These are phyloP conservation scores for Polytrichum commune DNA, from an alignment of 225 moss, liverwort and hornwort species.

Conservation along the genomic window DNA sequence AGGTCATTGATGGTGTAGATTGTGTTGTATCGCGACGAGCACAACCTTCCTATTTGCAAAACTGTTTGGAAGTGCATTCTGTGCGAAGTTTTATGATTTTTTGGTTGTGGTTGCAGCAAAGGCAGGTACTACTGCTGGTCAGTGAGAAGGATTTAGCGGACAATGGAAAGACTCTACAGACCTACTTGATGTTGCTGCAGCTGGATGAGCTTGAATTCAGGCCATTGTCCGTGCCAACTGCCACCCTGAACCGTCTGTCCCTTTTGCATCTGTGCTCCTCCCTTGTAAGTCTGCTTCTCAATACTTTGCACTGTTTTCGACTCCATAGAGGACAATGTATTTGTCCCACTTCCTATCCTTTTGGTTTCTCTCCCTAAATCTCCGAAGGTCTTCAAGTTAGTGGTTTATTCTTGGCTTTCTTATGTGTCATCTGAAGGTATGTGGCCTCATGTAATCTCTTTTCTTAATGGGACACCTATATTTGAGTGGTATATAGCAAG, in stretches of 20 bases:
- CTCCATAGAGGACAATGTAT: too few species aligned
- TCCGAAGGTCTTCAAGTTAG: too few species aligned
- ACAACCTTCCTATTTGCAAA: neutral
- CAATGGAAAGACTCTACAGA: slow-evolving; percentile 50
- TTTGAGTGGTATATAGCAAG: too few species aligned
- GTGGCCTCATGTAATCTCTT: too few species aligned
- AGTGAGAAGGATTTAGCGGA: slow-evolving; percentile 51
- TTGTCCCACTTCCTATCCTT: too few species aligned
- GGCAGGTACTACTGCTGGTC: slow-evolving; percentile 71
- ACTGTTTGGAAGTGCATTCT: neutral
- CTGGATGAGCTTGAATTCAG: slow-evolving; percentile 71
- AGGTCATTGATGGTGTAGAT: neutral
- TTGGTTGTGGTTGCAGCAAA: slow-evolving; percentile 43
- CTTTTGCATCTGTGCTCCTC: slow-evolving; percentile 59
- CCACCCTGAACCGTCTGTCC: slow-evolving; percentile 35
- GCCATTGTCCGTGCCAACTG: slow-evolving; percentile 32
- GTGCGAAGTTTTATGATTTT: neutral
- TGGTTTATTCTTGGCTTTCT: too few species aligned
- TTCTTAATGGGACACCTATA: too few species aligned
- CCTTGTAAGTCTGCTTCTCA: slow-evolving; percentile 34
- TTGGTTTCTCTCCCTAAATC: too few species aligned
- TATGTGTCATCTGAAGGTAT: too few species aligned
- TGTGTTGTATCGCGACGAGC: neutral
- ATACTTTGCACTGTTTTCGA: too few species aligned
- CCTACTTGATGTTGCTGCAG: slow-evolving; percentile 81